Conservation (phyloP, 2,329 filamentous ascomycete genomes). For the Hymenoscyphus albidus region DNA sequence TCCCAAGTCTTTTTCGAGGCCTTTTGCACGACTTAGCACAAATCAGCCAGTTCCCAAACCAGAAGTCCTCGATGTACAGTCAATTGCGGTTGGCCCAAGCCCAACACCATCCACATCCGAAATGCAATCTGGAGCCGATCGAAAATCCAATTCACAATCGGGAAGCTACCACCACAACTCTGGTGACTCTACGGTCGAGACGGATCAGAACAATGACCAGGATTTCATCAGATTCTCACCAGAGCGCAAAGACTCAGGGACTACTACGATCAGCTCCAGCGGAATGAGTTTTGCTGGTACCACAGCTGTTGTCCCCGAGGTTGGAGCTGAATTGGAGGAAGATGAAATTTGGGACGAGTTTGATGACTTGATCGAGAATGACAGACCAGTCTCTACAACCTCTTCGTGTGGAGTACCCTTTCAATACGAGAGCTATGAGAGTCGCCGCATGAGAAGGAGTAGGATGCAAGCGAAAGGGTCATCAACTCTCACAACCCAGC, state of each 20-base stretch:
- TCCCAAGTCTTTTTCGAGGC: constrained; percentile 79
- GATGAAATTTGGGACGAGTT: constrained; percentile 97
- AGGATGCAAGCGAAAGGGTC: constrained; percentile 25
- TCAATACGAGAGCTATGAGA: constrained; percentile 49
- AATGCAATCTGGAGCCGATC: constrained; percentile 1
- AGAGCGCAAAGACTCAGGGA: constrained; percentile 63
- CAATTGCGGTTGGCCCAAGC: constrained; percentile 47
- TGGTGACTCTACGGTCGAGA: constrained; percentile 23
- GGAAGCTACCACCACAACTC: constrained; percentile 20
- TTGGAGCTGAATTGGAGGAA: constrained; percentile 67
- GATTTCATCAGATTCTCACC: constrained; percentile 75
- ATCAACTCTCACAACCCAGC: constrained; percentile 22
- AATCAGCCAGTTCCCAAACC: constrained; percentile 36
- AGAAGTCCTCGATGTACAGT: constrained; percentile 37
- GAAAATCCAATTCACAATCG: background rate
- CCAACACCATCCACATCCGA: constrained; percentile 28
- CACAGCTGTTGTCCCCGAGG: constrained; percentile 62
- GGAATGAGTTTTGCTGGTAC: constrained; percentile 52
- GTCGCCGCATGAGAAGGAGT: constrained; percentile 22
- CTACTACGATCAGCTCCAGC: constrained; percentile 59
- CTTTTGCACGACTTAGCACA: constrained; percentile 61
- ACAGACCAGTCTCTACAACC: constrained; percentile 49
- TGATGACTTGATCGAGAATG: constrained; percentile 77
- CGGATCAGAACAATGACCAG: constrained; percentile 21
- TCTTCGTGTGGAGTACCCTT: constrained; percentile 56